These are phyloP conservation scores for Dendrothele bispora DNA, from an alignment of 768 basidiomycete genomes.

Conservation along the genomic window DNA sequence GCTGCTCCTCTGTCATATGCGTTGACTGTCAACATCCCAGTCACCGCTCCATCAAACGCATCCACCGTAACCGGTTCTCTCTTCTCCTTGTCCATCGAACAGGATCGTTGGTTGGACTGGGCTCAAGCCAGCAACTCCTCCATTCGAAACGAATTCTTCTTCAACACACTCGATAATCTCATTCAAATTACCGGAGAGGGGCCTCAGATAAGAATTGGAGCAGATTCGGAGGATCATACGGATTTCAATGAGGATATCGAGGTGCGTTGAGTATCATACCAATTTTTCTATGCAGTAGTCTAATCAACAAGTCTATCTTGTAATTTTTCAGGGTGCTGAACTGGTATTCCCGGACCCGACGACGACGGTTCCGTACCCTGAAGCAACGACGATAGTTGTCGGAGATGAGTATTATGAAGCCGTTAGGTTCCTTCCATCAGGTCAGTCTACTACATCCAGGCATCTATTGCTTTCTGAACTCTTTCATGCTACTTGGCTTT, in stretches of 20 bases:
- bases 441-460: constrained; percentile 25
- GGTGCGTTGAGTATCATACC: constrained; percentile 27
- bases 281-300: background rate
- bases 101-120: constrained; percentile 74
- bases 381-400: constrained; percentile 59
- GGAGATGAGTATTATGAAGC: constrained; percentile 57
- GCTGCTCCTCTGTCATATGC: constrained; percentile 17
- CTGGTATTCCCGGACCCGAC: constrained; percentile 49
- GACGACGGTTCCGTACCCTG: constrained; percentile 59
- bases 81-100: constrained; percentile 67
- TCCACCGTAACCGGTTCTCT: constrained; percentile 43
- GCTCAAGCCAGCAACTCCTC: constrained; percentile 45
- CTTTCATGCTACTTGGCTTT: background rate
- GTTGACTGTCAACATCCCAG: constrained; percentile 38
- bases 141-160: constrained; percentile 62
- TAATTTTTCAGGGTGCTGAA: constrained; percentile 40
- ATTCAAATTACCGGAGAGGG: constrained; percentile 49
- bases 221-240: constrained; percentile 58
- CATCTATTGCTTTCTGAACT: background rate
- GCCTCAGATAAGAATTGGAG: constrained; percentile 61
- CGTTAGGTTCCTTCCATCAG: constrained; percentile 49
- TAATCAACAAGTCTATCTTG: background rate
- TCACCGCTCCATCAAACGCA: constrained; percentile 34
- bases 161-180: constrained; percentile 59
- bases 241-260: constrained; percentile 48